phyloP scores from a whole-genome alignment of 1,284 basidiomycete species.

The Irpex sp. region DNA sequence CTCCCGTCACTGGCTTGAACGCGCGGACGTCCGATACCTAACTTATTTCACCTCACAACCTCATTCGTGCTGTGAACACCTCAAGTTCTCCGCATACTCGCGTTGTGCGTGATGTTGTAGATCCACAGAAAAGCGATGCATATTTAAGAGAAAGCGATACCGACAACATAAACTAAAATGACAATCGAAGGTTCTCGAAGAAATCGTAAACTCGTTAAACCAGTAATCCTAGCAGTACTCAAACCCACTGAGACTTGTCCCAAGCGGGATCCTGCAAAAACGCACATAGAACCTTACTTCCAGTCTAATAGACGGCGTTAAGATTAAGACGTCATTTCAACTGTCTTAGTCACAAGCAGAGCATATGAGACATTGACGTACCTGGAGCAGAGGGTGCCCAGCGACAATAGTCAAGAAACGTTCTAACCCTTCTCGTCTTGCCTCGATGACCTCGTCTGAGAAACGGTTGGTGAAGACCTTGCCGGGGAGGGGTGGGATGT shows the following conservation, averaged over 20 bases:
- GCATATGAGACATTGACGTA: constrained; percentile 31
- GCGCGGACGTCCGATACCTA: no score
- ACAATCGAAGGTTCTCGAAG: not conserved
- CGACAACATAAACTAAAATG: not conserved
- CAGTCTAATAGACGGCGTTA: constrained; percentile 57
- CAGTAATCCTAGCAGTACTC: constrained; percentile 19
- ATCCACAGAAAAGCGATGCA: not conserved
- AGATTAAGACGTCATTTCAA: not conserved
- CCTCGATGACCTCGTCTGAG: constrained; percentile 96
- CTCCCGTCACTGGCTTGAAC: not conserved
- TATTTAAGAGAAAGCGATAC: not conserved
- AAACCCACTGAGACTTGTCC: constrained; percentile 78
- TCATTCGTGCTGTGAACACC: no score
- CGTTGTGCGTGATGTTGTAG: no score
- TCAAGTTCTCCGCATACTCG: no score
- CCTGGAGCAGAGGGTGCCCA: constrained; percentile 94
- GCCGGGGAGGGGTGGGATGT: constrained; percentile 94
- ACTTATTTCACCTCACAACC: no score
- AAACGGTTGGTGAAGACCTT: constrained; percentile 97
- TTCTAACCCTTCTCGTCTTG: constrained; percentile 89
- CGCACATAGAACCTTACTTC: constrained; percentile 94
- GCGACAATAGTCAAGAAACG: constrained; percentile 95
- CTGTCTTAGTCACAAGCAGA: not conserved
- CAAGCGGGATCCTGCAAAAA: constrained; percentile 91
- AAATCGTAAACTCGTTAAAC: not conserved